Conservation (phyloP, 306 rosid species). For the Carpinus viminea region DNA sequence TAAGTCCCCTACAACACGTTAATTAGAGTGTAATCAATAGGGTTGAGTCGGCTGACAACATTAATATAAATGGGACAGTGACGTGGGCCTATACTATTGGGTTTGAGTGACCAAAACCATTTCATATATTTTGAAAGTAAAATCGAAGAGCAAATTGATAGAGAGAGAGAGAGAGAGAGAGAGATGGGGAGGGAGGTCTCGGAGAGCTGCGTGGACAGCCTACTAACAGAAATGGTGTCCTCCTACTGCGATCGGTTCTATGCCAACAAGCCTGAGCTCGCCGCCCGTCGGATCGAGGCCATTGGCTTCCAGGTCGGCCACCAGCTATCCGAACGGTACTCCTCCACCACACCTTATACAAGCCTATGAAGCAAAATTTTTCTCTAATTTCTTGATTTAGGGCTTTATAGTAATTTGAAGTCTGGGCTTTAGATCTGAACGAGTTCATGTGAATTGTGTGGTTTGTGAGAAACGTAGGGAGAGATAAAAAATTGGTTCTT, state of each 20-base stretch:
- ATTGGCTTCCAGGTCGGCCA: slow-evolving; percentile 97
- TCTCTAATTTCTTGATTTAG: not conserved
- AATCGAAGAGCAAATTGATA: not conserved
- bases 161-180: not conserved
- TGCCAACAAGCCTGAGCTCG: slow-evolving; percentile 87
- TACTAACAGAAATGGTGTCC: slow-evolving; percentile 86
- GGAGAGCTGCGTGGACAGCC: slow-evolving; percentile 89
- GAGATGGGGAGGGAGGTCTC: slow-evolving; percentile 80
- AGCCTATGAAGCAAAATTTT: not conserved
- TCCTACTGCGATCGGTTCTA: slow-evolving; percentile 83
- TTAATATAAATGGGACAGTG: too few species aligned
- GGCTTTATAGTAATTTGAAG: not conserved
- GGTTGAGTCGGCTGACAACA: too few species aligned
- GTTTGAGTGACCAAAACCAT: too few species aligned
- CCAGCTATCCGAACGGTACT: slow-evolving; percentile 95
- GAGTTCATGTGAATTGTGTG: not conserved
- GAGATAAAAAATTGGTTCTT: not conserved
- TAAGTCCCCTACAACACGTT: too few species aligned
- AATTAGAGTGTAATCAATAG: too few species aligned
- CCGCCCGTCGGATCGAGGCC: slow-evolving; percentile 95
- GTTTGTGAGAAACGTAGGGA: not conserved
- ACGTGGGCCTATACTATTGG: too few species aligned
- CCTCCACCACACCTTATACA: slow-evolving; percentile 10
- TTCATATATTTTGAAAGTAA: too few species aligned
- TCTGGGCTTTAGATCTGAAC: slow-evolving; percentile 30